Evolutionary conservation across 495 filamentous ascomycete species (phyloP).

Genomic region (Astrothelium subdiscretum): DNA sequence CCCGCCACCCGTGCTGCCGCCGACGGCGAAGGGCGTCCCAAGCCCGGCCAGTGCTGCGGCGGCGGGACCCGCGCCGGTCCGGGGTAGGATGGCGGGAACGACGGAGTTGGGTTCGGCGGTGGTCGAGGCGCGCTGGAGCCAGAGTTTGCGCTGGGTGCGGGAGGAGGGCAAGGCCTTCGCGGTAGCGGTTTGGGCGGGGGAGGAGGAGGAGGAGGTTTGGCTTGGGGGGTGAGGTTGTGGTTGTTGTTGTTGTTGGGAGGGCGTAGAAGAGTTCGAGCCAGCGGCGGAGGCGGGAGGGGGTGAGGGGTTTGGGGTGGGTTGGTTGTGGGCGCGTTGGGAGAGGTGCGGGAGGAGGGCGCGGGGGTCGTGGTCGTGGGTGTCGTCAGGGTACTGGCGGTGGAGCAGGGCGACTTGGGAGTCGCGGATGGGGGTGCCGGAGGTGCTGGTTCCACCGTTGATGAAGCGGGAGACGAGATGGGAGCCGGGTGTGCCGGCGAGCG

Average conservation of each 20-base stretch:
- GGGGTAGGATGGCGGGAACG: constrained; percentile 31
- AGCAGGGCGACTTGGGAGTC: not conserved
- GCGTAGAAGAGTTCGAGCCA: not conserved
- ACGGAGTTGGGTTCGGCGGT: constrained; percentile 43
- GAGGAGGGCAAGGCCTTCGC: not conserved
- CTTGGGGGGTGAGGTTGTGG: not conserved
- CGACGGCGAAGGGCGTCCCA: constrained; percentile 26
- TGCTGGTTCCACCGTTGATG: constrained; percentile 23
- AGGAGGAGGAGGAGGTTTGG: not conserved
- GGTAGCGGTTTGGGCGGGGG: not conserved
- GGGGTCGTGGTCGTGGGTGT: too few species aligned
- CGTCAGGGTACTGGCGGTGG: constrained; percentile 8
- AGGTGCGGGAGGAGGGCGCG: not conserved
- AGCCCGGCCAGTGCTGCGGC: not conserved
- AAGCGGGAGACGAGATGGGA: constrained; percentile 24
- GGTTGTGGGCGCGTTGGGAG: not conserved
- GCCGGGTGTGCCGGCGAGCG: constrained; percentile 31
- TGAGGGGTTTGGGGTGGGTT: not conserved
- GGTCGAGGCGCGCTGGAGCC: constrained; percentile 56
- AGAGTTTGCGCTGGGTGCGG: constrained; percentile 56
- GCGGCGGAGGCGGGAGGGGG: not conserved
- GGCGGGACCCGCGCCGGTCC: constrained; percentile 11
- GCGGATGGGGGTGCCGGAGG: constrained; percentile 14
- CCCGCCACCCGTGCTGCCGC: not conserved
- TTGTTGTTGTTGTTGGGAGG: not conserved